Evolutionary conservation across 495 filamentous ascomycete species (phyloP).

Genomic region (Annulohypoxylon moriforme): DNA sequence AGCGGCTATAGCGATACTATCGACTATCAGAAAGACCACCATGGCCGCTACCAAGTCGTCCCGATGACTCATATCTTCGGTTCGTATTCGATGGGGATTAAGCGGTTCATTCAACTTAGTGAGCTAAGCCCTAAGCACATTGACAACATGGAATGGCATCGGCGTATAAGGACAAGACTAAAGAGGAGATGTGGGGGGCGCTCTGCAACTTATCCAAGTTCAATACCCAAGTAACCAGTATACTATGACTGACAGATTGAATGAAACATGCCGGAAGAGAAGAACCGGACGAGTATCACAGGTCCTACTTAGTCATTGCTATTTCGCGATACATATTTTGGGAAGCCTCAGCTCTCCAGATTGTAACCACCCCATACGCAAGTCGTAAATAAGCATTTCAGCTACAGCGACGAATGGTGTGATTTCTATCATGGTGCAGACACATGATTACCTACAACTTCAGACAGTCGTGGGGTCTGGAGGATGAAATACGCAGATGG

Average conservation of each 20-base stretch:
- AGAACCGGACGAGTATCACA: slow-evolving; percentile 9
- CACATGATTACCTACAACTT: slow-evolving; percentile 16
- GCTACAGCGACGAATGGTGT: slow-evolving; percentile 14
- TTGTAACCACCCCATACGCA: slow-evolving; percentile 9
- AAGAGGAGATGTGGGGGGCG: not conserved
- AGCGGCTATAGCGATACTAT: slow-evolving; percentile 34
- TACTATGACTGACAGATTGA: not conserved
- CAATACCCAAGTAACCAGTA: not conserved
- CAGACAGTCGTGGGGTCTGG: not conserved
- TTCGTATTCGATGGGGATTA: not conserved
- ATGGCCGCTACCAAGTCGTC: slow-evolving; percentile 40
- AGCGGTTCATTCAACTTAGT: slow-evolving; percentile 12
- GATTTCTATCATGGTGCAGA: slow-evolving; percentile 11
- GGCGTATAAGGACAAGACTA: slow-evolving; percentile 5
- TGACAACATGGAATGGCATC: not conserved
- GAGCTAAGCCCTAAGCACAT: slow-evolving; percentile 22
- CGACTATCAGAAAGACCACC: slow-evolving; percentile 40
- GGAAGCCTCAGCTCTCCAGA: not conserved
- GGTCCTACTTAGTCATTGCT: slow-evolving; percentile 8
- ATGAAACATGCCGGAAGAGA: slow-evolving; percentile 1
- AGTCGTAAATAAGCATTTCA: slow-evolving; percentile 9
- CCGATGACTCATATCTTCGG: slow-evolving; percentile 37
- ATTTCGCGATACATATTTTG: slow-evolving; percentile 19
- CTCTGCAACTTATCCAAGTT: slow-evolving; percentile 14
- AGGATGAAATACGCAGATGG: slow-evolving; percentile 2